Evolutionary conservation across 352 stramenopile genomes (phyloP), one percentile per base, ranked within the genome.

Genomic region (Phytophthora sansomeana): DNA sequence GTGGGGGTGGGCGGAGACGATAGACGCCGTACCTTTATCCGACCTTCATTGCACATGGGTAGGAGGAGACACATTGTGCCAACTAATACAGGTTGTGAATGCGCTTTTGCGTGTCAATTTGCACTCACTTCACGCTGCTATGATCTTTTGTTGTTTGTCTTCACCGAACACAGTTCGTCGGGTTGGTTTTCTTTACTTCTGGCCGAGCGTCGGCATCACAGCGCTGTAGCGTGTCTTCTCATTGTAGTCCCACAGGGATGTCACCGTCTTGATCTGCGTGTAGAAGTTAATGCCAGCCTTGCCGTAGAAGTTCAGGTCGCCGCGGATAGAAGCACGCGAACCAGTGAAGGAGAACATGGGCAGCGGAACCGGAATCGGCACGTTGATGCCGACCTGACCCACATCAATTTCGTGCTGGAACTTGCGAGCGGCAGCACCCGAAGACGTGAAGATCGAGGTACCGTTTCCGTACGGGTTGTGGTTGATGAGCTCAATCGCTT

Each of bases 281-380:
- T 98, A 99, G 65, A 99, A 99, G 69, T 98, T 90, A 48, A 99
- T 91, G 36, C 96, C 97, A 32, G 95, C 80, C 69, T 98, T 97
- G 71, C 95, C 95, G 75, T 98, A 99, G 78, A 99, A 99, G 78
- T 99, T 98, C 33, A 98, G 62, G 80, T 99, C 97, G 6, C 97
- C 97, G 26, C 88, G 81, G 75, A 99, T 98, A 48, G 91, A 98
- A 24, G 67, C 88, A 41, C 96, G 88, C 58, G 88, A 98, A 28
- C 97, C 97, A 10, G 97, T 99, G 86, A 99, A 99, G 30, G 90
- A 98, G 77, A 99, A 99, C 76, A 99, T 97, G 36, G 96, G 96
- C 2, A 99, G 81, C 5, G 97, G 97, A 42, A 99, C 97, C 1
- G 97, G 97, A 74, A 99, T 99, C 30, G 97, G 95, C 36, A 99